Evolutionary conservation across 257 asterid species (phyloP), one percentile per base, ranked within the genome.

Genomic region (Schizonepeta tenuifolia): DNA sequence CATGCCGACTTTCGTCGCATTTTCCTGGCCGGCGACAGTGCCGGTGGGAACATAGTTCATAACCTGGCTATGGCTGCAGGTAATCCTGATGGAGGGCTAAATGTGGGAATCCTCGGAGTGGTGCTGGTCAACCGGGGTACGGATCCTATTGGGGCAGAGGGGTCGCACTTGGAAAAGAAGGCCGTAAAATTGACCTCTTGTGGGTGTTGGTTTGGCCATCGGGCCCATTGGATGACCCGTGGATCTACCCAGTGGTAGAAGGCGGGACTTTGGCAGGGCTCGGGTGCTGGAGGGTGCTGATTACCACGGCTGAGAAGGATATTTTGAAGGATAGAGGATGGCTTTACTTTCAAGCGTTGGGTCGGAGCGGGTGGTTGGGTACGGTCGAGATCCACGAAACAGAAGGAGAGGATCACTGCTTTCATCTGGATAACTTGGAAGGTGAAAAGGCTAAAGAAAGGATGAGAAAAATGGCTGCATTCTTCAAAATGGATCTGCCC

Each of bases 1-100:
- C 82, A 65, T 13, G 85, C 69, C 9, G 87, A 85, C 44, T 79
- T 85, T 15, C 41, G 56, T 1, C 72, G 78, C 2, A 3, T 83
- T 31, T 85, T 81, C 35, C 38, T 83, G 1, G 9, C 81, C 9
- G 88, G 86, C 1, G 87, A 83, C 22, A 75, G 86, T 36, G 78
- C 86, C 0, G 87, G 87, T 1, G 87, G 64, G 33, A 85, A 83
- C 26, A 81, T 81, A 58, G 83, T 69, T 36, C 86, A 80, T 35
- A 76, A 85, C 67, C 9, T 83, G 81, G 82, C 81, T 17, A 69
- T 85, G 69, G 72, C 73, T 7, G 78, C 78, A 14, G 78, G 84
- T 60, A 70, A 73, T 28, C 65, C 77, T 5, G 83, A 78, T 1
- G 28, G 63, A 13, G 78, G 82, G 73, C 1, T 77, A 15, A 77